These are phyloP conservation scores for Ganoderma lucidum DNA, from an alignment of 1,284 basidiomycete species.

Conservation along the genomic window DNA sequence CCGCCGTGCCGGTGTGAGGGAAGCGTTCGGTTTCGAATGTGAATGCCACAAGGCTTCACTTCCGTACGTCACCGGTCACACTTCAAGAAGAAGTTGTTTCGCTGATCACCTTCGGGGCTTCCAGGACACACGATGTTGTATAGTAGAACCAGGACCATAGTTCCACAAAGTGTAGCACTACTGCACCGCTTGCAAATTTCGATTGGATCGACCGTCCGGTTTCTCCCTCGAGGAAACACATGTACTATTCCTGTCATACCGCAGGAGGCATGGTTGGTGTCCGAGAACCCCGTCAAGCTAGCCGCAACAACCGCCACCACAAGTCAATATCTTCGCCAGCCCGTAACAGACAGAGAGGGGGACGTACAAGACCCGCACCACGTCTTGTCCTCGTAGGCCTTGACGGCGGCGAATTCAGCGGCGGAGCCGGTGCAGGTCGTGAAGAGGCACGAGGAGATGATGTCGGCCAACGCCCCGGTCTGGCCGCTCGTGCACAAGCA, in stretches of 20 bases:
- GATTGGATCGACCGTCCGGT: neutral
- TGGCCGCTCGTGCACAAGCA: neutral
- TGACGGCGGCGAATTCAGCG: neutral
- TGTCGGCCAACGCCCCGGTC: neutral
- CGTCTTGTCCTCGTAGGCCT: neutral
- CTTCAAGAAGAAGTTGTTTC: too few species aligned
- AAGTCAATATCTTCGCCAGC: neutral
- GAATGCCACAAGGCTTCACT: neutral
- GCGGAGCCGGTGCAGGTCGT: neutral
- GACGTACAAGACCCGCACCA: neutral
- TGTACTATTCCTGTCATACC: neutral
- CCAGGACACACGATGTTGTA: neutral
- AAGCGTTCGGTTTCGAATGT: neutral
- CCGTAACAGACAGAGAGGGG: neutral
- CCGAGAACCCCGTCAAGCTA: neutral
- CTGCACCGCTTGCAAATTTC: neutral
- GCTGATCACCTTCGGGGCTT: neutral
- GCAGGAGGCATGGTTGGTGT: neutral
- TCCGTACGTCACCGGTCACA: neutral
- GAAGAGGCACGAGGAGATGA: neutral
- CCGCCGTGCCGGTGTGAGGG: slow-evolving; percentile 23
- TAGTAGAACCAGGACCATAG: neutral
- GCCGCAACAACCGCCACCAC: neutral
- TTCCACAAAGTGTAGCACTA: neutral
- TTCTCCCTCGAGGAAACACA: neutral